These are phyloP conservation scores for Salisapilia sapeloensis DNA, from an alignment of 352 stramenopile genomes.

Conservation along the genomic window DNA sequence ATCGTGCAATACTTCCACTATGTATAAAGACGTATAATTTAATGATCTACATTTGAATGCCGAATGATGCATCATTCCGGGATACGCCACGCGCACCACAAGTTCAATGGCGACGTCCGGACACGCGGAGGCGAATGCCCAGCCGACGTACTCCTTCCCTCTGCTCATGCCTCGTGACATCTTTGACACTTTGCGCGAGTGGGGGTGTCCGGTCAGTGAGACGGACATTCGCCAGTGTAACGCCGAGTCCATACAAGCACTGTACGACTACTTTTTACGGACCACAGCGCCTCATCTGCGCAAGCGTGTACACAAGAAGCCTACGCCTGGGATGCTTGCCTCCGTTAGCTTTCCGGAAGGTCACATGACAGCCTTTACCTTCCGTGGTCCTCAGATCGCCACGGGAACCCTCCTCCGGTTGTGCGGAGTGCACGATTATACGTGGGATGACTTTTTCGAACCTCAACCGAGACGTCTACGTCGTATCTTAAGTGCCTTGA, in stretches of 20 bases:
- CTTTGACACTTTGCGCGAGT: slow-evolving; percentile 82
- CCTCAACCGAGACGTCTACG: slow-evolving; percentile 83
- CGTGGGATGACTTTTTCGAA: slow-evolving; percentile 80
- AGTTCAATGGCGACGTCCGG: too few species aligned
- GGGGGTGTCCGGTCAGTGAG: slow-evolving; percentile 81
- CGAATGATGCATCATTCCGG: too few species aligned
- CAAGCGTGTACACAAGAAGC: slow-evolving; percentile 85
- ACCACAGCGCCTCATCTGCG: slow-evolving; percentile 79
- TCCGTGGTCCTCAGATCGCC: slow-evolving; percentile 84
- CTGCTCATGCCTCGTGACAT: slow-evolving; percentile 89
- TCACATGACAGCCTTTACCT: slow-evolving; percentile 86
- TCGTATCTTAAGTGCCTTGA: slow-evolving; percentile 88
- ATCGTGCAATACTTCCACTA: too few species aligned
- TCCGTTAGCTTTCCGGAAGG: slow-evolving; percentile 82
- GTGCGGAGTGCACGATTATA: slow-evolving; percentile 91
- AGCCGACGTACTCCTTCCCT: slow-evolving; percentile 73
- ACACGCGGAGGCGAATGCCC: too few species aligned
- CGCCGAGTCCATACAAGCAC: slow-evolving; percentile 49
- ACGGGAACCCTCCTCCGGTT: slow-evolving; percentile 79
- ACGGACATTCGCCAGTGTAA: slow-evolving; percentile 77
- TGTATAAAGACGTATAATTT: too few species aligned
- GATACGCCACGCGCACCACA: too few species aligned
- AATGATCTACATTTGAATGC: too few species aligned
- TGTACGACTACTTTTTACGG: slow-evolving; percentile 84
- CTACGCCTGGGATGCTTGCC: slow-evolving; percentile 68